These are phyloP conservation scores for Pichia deserticola DNA, from an alignment of 805 yeast genomes.

Conservation along the genomic window DNA sequence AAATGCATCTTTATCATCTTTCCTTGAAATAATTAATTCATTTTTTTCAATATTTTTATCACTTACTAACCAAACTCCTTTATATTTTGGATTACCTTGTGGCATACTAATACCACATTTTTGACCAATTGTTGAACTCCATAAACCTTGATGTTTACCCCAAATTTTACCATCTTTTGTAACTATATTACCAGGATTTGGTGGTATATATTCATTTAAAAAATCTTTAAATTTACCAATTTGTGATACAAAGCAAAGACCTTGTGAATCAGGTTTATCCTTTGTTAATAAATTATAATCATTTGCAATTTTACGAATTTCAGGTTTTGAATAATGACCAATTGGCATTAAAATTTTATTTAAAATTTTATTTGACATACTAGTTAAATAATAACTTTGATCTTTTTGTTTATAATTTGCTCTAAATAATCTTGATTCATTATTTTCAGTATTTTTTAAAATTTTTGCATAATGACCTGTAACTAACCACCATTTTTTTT, in stretches of 20 bases:
- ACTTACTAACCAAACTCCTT: slow-evolving; percentile 83
- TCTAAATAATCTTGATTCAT: slow-evolving; percentile 42
- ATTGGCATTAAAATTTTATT: slow-evolving; percentile 63
- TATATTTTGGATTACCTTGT: slow-evolving; percentile 68
- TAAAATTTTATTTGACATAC: slow-evolving; percentile 42
- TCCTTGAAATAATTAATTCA: slow-evolving; percentile 73
- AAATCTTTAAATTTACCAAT: slow-evolving; percentile 60
- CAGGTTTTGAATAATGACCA: slow-evolving; percentile 69
- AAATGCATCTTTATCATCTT: slow-evolving; percentile 51
- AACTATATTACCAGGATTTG: slow-evolving; percentile 73
- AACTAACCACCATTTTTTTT: slow-evolving; percentile 68
- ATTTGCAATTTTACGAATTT: slow-evolving; percentile 63
- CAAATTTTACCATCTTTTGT: slow-evolving; percentile 67
- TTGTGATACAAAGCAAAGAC: slow-evolving; percentile 82
- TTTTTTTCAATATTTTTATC: slow-evolving; percentile 59
- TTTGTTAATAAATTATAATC: slow-evolving; percentile 50
- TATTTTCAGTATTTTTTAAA: slow-evolving; percentile 27
- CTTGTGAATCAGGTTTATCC: slow-evolving; percentile 87
- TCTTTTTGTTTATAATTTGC: slow-evolving; percentile 62
- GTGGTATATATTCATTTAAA: slow-evolving; percentile 62
- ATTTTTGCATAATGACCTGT: slow-evolving; percentile 78
- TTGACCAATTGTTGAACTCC: slow-evolving; percentile 97
- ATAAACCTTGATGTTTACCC: slow-evolving; percentile 80
- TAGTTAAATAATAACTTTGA: slow-evolving; percentile 85
- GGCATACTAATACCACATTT: slow-evolving; percentile 76